Evolutionary conservation across 805 yeast species (phyloP).

Genomic region (Scheffersomyces coipomensis): DNA sequence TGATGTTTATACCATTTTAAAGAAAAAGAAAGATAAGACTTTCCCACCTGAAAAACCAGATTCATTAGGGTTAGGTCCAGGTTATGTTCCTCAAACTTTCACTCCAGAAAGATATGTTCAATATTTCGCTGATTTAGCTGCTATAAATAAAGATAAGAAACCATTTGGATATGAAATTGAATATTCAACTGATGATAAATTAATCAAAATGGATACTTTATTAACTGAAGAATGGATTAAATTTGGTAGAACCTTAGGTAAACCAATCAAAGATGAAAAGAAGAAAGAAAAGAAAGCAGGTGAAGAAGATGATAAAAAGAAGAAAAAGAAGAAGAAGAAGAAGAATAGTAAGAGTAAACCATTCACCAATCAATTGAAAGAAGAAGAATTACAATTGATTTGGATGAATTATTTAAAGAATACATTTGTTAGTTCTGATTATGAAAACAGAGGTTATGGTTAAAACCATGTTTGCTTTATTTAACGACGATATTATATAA

Average conservation of each 20-base stretch:
- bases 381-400: slow-evolving; percentile 28
- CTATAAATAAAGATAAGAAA: slow-evolving; percentile 43
- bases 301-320: slow-evolving; percentile 6
- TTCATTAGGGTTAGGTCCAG: slow-evolving; percentile 66
- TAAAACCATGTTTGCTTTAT: too few relatives aligned
- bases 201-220: slow-evolving; percentile 53
- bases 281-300: slow-evolving; percentile 6
- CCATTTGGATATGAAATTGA: slow-evolving; percentile 61
- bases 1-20: background rate
- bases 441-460: slow-evolving; percentile 51
- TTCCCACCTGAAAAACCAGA: slow-evolving; percentile 61
- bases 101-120: slow-evolving; percentile 74
- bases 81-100: slow-evolving; percentile 65
- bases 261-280: slow-evolving; percentile 26
- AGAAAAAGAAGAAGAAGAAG: slow-evolving; percentile 22
- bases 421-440: slow-evolving; percentile 65
- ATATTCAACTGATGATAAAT: slow-evolving; percentile 63
- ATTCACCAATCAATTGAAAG: slow-evolving; percentile 6
- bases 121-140: slow-evolving; percentile 63
- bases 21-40: slow-evolving; percentile 50
- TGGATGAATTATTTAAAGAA: slow-evolving; percentile 60
- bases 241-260: slow-evolving; percentile 53
- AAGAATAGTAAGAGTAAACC: slow-evolving; percentile 10
- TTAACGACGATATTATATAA: too few relatives aligned
- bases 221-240: slow-evolving; percentile 63